Conservation (phyloP, 306 rosid species). For the Luffa aegyptiaca region DNA sequence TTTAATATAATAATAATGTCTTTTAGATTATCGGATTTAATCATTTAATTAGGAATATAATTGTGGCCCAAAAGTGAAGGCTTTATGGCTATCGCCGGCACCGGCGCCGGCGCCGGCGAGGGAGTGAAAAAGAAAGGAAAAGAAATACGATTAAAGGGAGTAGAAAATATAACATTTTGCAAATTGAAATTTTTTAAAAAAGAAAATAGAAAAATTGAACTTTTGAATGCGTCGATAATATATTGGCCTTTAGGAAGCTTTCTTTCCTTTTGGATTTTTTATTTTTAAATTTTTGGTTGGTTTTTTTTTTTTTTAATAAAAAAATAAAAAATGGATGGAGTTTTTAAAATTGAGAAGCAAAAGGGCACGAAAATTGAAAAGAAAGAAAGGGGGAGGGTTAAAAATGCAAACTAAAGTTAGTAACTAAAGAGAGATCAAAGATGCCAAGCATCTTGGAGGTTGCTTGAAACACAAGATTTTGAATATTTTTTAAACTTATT, state of each 20-base stretch:
- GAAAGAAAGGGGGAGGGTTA: slow-evolving; percentile 31
- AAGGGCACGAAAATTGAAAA: slow-evolving; percentile 24
- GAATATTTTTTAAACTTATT: slow-evolving; percentile 3
- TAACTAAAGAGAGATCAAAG: slow-evolving; percentile 22
- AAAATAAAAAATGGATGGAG: not conserved
- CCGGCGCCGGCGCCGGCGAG: not conserved
- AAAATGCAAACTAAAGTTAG: slow-evolving; percentile 20
- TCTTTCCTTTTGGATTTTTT: not conserved
- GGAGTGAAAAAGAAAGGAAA: not conserved
- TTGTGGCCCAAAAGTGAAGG: not conserved
- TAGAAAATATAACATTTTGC: slow-evolving; percentile 6
- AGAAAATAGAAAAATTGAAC: slow-evolving; percentile 15
- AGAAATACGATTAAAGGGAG: not conserved
- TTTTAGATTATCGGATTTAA: not conserved
- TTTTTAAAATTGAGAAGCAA: slow-evolving; percentile 25
- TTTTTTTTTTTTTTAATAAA: not conserved
- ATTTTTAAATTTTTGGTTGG: not conserved
- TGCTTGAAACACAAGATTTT: slow-evolving; percentile 64
- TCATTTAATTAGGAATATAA: not conserved
- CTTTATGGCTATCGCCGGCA: not conserved
- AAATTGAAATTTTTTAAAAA: slow-evolving; percentile 11
- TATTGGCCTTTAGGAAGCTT: slow-evolving; percentile 39
- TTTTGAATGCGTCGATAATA: slow-evolving; percentile 16
- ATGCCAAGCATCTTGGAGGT: slow-evolving; percentile 20
- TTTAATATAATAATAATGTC: not conserved